Conservation (phyloP, 225 moss, liverwort and hornwort species). For the Lunularia cruciata region DNA sequence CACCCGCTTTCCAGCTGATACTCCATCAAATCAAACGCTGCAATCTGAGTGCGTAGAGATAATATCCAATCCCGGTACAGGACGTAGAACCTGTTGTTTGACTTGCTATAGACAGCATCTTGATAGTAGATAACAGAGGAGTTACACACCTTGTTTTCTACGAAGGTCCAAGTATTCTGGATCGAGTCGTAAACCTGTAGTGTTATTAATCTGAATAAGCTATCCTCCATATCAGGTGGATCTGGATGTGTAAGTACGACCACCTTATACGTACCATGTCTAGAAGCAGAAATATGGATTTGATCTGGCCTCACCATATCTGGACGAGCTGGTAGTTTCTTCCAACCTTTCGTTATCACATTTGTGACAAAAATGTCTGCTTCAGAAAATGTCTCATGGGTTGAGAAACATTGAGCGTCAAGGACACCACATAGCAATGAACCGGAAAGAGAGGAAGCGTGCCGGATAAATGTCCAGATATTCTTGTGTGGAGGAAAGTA, state of each 20-base stretch:
- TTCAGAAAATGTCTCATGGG: not conserved
- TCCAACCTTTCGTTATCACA: slow-evolving; percentile 1
- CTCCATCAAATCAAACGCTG: not conserved
- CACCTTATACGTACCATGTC: not conserved
- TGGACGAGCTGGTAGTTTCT: too few relatives aligned
- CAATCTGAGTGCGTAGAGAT: not conserved
- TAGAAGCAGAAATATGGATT: too few relatives aligned
- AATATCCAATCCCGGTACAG: not conserved
- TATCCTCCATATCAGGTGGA: slow-evolving; percentile 2
- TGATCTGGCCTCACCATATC: too few relatives aligned
- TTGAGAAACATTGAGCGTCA: not conserved
- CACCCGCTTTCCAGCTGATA: not conserved
- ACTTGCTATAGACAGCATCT: not conserved
- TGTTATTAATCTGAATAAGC: not conserved
- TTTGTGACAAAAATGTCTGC: not conserved
- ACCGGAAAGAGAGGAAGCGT: not conserved
- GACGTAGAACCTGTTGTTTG: not conserved
- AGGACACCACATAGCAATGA: not conserved
- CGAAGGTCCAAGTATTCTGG: not conserved
- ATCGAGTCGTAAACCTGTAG: not conserved
- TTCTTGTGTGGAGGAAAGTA: not conserved
- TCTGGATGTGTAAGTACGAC: not conserved
- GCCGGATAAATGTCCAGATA: not conserved
- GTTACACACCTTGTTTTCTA: not conserved
- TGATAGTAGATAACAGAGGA: not conserved